Conservation (phyloP, 1,284 basidiomycete genomes). For the Fomitiporia mediterranea region DNA sequence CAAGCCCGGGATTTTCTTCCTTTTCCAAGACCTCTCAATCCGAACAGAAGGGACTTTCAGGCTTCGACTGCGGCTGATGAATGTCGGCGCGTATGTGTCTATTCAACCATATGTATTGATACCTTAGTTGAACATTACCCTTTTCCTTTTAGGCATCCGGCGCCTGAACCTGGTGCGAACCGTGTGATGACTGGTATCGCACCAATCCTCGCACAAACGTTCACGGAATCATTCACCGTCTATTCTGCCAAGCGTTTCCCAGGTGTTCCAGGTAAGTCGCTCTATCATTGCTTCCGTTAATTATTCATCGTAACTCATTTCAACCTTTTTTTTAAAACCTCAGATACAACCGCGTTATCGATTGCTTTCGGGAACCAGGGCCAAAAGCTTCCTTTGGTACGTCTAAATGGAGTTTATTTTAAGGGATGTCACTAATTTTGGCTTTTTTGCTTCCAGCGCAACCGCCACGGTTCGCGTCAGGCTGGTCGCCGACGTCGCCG, state of each 20-base stretch:
- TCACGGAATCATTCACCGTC: conserved; percentile 86
- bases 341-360: conserved; percentile 84
- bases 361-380: conserved; percentile 90
- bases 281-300: conserved; percentile 1
- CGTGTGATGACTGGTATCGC: conserved; percentile 60
- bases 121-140: conserved; percentile 21
- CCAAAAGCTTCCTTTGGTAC: conserved; percentile 82
- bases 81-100: conserved; percentile 71
- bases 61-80: conserved; percentile 77
- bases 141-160: conserved; percentile 50
- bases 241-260: conserved; percentile 91
- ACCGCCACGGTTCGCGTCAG: conserved; percentile 60
- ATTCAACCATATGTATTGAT: conserved; percentile 22
- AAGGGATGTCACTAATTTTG: conserved; percentile 22
- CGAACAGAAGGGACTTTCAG: conserved; percentile 83
- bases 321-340: conserved; percentile 17
- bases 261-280: conserved; percentile 74
- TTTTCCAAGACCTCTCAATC: conserved; percentile 84
- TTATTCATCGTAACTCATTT: conserved; percentile 12
- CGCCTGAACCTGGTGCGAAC: conserved; percentile 63
- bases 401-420: conserved; percentile 26
- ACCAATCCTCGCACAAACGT: conserved; percentile 77
- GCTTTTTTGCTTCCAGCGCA: conserved; percentile 43
- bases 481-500: conserved; percentile 42
- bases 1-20: conserved; percentile 80